Conservation (phyloP, 805 yeast genomes). For the Yarrowia divulgata region DNA sequence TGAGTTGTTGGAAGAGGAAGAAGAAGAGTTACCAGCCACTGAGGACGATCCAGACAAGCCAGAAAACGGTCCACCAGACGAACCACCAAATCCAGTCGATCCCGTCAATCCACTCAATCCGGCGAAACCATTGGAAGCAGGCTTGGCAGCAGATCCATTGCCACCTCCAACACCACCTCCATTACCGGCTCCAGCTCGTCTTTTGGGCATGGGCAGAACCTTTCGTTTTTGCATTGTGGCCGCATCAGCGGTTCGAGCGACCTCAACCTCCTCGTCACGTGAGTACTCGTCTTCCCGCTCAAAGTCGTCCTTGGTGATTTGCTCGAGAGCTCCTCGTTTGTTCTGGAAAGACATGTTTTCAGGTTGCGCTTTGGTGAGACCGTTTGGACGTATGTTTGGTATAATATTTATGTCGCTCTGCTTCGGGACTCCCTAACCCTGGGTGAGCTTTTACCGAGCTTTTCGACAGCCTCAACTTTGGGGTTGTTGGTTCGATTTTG, state of each 20-base stretch:
- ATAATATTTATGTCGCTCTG: constrained; percentile 9
- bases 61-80: constrained; percentile 2
- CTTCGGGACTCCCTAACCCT: neutral
- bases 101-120: neutral
- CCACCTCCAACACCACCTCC: constrained; percentile 3
- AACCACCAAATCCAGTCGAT: too few species aligned
- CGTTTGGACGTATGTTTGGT: neutral
- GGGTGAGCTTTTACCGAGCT: too few species aligned
- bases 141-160: neutral
- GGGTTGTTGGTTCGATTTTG: neutral
- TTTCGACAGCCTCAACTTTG: neutral
- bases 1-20: neutral
- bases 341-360: constrained; percentile 26
- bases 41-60: neutral
- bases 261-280: constrained; percentile 52
- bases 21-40: neutral
- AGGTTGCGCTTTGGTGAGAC: neutral
- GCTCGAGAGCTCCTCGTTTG: constrained; percentile 72
- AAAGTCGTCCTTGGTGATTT: constrained; percentile 63
- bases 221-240: constrained; percentile 71
- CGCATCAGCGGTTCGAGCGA: constrained; percentile 60
- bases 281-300: constrained; percentile 51
- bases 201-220: constrained; percentile 57
- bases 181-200: constrained; percentile 17
- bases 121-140: constrained; percentile 12